Conservation (phyloP, 2,329 filamentous ascomycete species). For the Cladosporium cucumerinum region DNA sequence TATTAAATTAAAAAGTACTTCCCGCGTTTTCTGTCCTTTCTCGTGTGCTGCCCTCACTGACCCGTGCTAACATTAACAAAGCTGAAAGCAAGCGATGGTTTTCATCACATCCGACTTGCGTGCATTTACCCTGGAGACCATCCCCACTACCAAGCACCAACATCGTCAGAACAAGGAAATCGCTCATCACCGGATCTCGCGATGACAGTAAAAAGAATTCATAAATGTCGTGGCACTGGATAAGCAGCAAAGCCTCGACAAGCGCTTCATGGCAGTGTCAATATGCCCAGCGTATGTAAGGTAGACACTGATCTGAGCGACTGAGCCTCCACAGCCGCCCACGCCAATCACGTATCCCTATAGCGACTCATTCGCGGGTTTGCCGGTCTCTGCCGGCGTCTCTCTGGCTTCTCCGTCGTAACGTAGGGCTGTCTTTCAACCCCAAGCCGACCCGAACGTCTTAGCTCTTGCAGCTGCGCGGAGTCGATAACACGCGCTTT, state of each 20-base stretch:
- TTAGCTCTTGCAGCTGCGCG: slow-evolving; percentile 22
- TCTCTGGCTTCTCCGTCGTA: slow-evolving; percentile 2
- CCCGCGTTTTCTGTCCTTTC: background rate
- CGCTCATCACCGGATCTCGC: background rate
- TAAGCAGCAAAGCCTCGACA: background rate
- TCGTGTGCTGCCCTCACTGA: background rate
- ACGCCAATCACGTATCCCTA: background rate
- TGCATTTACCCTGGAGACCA: background rate
- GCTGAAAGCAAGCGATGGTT: background rate
- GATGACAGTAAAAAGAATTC: background rate
- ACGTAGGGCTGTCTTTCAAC: background rate
- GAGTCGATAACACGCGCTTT: slow-evolving; percentile 17
- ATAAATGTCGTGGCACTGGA: background rate
- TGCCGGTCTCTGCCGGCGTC: background rate
- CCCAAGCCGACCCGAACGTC: slow-evolving; percentile 17
- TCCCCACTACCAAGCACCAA: background rate
- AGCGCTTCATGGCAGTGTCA: background rate
- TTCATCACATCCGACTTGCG: background rate
- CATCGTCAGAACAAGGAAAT: background rate
- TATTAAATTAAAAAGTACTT: background rate
- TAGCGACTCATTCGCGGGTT: background rate
- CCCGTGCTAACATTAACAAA: background rate
- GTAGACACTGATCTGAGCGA: background rate
- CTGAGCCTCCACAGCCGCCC: background rate
- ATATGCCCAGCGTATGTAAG: background rate